Evolutionary conservation across 2,329 filamentous ascomycete genomes (phyloP), one percentile per base, ranked within the genome.

Genomic region (Waltergamsia citrina): DNA sequence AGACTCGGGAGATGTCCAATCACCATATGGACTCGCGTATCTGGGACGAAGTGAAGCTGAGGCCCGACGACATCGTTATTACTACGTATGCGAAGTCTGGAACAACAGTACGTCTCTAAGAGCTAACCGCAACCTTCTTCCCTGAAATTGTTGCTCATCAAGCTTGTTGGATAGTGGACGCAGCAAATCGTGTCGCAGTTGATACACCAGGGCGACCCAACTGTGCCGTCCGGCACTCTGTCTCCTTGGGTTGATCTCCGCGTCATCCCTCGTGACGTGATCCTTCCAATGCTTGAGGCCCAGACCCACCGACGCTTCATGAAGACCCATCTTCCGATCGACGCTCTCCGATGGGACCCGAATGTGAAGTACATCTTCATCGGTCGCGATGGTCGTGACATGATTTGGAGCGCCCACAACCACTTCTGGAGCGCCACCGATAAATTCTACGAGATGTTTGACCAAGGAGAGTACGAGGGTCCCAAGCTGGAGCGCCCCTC

Each of bases 141-240:
- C 7, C 3, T 16, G 7, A 28, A n/a, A 7, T 28, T 3, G 7
- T n/a, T 7, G 17, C 17, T 7, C 7, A 16, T 5, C 11, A 25
- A 25, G 23, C 23, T 25, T 9, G n/a, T n/a, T 9, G 9, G 23
- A 25, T 25, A 35, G 34, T 39, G 38, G 38, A 39, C 31, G 25
- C 38, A 39, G 28, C 38, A 39, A 20, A 39, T 39, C 26, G 38
- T 39, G 4, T n/a, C 24, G 17, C 38, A 39, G 27, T 27, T 39
- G 3, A 24, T 35, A 38, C 64, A 66, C 47, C 52, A 63, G 39
- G 62, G 46, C n/a, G 59, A 67, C 38, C 49, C 66, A 34, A 63
- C 59, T 10, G 26, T 37, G 8, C 11, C 26, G 5, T 7, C 23
- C 15, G 38, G 34, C 31, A 6, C 16, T 7, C 6, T 34, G 11